Conservation (phyloP, 371 early-diverging fungal genomes). For the Mortierella sp. region DNA sequence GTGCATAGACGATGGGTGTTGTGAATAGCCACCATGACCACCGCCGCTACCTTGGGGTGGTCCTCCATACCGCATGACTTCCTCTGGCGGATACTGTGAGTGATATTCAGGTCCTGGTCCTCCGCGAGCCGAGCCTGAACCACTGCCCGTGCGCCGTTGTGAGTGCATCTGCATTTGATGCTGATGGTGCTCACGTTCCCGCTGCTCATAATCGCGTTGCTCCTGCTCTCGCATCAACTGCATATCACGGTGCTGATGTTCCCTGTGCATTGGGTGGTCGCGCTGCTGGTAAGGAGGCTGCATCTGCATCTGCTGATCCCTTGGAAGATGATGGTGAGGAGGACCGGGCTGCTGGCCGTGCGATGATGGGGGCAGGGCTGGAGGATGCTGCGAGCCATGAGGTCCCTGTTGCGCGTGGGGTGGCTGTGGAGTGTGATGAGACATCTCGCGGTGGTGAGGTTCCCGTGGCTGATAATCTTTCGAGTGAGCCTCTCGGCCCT, state of each 20-base stretch:
- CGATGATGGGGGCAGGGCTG: conserved; percentile 20
- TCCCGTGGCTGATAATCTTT: conserved; percentile 50
- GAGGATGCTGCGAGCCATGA: conserved; percentile 21
- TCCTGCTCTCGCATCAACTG: conserved; percentile 52
- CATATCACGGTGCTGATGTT: conserved; percentile 43
- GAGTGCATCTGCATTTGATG: conserved; percentile 40
- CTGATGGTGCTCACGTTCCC: conserved; percentile 42
- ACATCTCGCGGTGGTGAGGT: conserved; percentile 33
- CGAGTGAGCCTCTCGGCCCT: conserved; percentile 49
- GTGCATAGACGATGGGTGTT: conserved; percentile 35
- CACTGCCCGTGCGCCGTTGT: conserved; percentile 28
- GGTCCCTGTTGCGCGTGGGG: conserved; percentile 17
- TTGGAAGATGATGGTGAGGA: conserved; percentile 27
- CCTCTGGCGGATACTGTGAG: conserved; percentile 34
- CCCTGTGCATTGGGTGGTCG: conserved; percentile 36
- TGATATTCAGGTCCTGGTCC: conserved; percentile 40
- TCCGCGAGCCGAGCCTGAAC: conserved; percentile 32
- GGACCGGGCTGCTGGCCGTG: conserved; percentile 25
- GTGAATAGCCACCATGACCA: conserved; percentile 38
- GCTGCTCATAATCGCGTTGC: conserved; percentile 36
- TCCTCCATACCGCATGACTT: conserved; percentile 48
- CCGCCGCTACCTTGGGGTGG: conserved; percentile 45
- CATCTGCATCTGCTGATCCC: conserved; percentile 43
- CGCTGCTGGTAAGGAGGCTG: conserved; percentile 32
- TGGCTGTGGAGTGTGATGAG: conserved; percentile 23